A percentile compares a stretch with the other conserved stretches of the same genome.
These are phyloP conservation scores for Anaeramoeba flamelloides DNA, from an alignment of 78 protist species.

Conservation along the genomic window DNA sequence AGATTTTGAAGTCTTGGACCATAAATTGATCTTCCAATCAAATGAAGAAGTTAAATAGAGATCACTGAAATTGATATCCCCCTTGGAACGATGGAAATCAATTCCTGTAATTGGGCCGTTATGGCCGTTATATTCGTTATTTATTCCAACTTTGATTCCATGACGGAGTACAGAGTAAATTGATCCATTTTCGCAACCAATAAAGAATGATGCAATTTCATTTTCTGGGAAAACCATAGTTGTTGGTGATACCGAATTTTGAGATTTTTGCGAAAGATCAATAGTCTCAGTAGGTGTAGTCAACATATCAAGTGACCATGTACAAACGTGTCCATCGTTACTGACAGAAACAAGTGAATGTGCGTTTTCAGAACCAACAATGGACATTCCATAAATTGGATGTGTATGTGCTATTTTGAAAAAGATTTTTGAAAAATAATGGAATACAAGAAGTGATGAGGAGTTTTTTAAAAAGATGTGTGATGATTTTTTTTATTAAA, in stretches of 20 bases:
- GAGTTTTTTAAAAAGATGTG: no score
- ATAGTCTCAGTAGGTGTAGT: constrained; percentile 44
- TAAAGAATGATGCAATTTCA: constrained; percentile 35
- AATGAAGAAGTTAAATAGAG: constrained; percentile 36
- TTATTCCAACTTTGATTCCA: no score
- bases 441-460: no score
- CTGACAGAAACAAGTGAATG: constrained; percentile 45
- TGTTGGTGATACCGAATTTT: constrained; percentile 20
- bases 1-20: constrained; percentile 24
- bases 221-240: constrained; percentile 34
- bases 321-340: constrained; percentile 55
- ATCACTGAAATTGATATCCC: constrained; percentile 32
- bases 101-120: constrained; percentile 44
- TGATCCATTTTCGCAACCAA: constrained; percentile 53
- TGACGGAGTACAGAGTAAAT: constrained; percentile 26
- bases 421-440: no score
- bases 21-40: constrained; percentile 55
- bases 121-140: no score
- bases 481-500: no score
- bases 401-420: constrained; percentile 53
- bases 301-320: constrained; percentile 53
- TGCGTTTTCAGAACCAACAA: constrained; percentile 53
- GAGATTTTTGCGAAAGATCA: no score
- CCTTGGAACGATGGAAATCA: constrained; percentile 46
- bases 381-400: constrained; percentile 36